Evolutionary conservation across 1,139 yeast genomes (phyloP), one percentile per base, ranked within the genome.

Genomic region (Pichia sp.): DNA sequence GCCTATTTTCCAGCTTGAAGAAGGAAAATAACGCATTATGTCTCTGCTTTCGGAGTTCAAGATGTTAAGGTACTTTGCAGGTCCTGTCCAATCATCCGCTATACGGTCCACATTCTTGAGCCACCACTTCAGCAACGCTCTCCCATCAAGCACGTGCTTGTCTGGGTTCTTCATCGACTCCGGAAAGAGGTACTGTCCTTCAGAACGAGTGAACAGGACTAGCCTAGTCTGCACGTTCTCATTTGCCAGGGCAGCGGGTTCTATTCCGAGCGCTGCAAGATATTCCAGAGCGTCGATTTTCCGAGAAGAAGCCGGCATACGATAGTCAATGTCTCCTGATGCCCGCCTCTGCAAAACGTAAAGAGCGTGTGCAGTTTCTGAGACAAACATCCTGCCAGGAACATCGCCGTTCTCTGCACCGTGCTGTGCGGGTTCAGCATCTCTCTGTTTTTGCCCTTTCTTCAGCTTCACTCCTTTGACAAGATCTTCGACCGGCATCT

Each of bases 41-140:
- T 78, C 73, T 1, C 67, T 57, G 0, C 63, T 53, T 40, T 84
- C 88, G 32, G 88, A 81, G 0, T 97, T 97, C 0, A 97, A 95
- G 8, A 92, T 83, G 46, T 80, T 78, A 11, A 90, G 66, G 41
- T 63, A 54, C 61, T 15, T 68, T 59, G 34, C 54, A 26, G 31
- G 47, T 29, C 44, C 61, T 13, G 16, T 61, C 0, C 56, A 45
- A 11, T 61, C 31, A 1, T 45, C 34, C 5, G 45, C 36, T 1
- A 52, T 16, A 55, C 50, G 3, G 11, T 59, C 61, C n/a, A 87
- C 62, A 10, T 80, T 75, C 11, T 71, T 70, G n/a, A 87, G 64
- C 99, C 99, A 93, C 99, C 99, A 93, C 59, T 75, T 77, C 43
- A 92, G 74, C 30, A 93, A 74, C 29, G 73, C 73, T 5, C 81